phyloP scores from a whole-genome alignment of 441 rosid genomes.

The Bocquillonia castaneifolia region DNA sequence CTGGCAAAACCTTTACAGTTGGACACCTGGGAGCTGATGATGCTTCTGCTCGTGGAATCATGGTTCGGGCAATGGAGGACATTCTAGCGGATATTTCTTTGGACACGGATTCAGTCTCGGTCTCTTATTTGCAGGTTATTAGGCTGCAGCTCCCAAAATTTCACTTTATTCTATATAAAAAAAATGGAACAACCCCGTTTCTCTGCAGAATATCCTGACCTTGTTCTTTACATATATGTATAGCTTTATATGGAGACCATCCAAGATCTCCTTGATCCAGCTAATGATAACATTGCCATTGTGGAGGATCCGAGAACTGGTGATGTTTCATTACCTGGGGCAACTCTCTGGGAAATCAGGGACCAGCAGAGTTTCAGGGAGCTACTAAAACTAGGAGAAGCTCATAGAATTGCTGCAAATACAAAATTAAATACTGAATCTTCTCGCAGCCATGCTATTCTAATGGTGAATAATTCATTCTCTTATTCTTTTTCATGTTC shows the following conservation, averaged over 20 bases:
- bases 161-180: slow-evolving; percentile 5
- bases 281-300: slow-evolving; percentile 79
- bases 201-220: slow-evolving; percentile 9
- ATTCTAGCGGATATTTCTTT: slow-evolving; percentile 59
- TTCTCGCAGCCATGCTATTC: slow-evolving; percentile 96
- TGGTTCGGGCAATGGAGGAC: slow-evolving; percentile 99
- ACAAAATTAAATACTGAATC: slow-evolving; percentile 94
- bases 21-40: slow-evolving; percentile 88
- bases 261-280: slow-evolving; percentile 93
- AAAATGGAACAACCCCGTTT: not conserved
- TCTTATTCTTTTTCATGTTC: slow-evolving; percentile 7
- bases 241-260: slow-evolving; percentile 98
- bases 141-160: slow-evolving; percentile 2
- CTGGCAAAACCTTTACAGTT: slow-evolving; percentile 95
- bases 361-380: slow-evolving; percentile 75
- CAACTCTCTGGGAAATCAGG: slow-evolving; percentile 76
- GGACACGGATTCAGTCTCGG: slow-evolving; percentile 70
- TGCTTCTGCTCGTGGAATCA: slow-evolving; percentile 88
- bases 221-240: slow-evolving; percentile 19
- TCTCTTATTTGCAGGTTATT: slow-evolving; percentile 88
- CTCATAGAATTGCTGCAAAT: slow-evolving; percentile 93
- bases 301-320: slow-evolving; percentile 97
- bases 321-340: slow-evolving; percentile 94
- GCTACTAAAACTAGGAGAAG: slow-evolving; percentile 84
- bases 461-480: slow-evolving; percentile 55